Percentiles rank a stretch among this genome's conserved stretches.
Conservation (phyloP, 352 stramenopile genomes). For the Saprolegnia parasitica region DNA sequence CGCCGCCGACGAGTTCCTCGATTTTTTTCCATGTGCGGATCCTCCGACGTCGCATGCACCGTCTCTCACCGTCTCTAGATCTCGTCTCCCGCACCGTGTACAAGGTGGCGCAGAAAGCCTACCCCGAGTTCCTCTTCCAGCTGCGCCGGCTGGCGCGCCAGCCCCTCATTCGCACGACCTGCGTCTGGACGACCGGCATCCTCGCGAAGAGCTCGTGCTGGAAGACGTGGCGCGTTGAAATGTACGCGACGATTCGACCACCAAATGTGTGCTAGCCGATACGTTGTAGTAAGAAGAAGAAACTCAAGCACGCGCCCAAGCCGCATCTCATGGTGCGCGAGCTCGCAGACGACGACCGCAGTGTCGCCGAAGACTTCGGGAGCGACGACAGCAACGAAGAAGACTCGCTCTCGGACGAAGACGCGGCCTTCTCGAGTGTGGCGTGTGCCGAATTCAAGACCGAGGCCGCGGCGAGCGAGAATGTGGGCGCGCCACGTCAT, state of each 20-base stretch:
- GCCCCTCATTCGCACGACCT: slow-evolving; percentile 6
- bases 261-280: not conserved
- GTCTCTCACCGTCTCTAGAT: too few relatives aligned
- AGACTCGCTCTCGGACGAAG: slow-evolving; percentile 17
- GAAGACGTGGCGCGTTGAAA: slow-evolving; percentile 8
- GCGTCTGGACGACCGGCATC: slow-evolving; percentile 18
- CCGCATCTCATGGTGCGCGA: slow-evolving; percentile 12
- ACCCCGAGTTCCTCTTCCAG: slow-evolving; percentile 13
- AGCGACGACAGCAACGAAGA: slow-evolving; percentile 24
- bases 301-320: slow-evolving; percentile 13
- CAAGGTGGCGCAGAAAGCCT: slow-evolving; percentile 19
- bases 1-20: slow-evolving; percentile 25
- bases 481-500: not conserved
- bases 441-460: slow-evolving; percentile 1
- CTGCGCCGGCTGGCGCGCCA: not conserved
- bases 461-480: not conserved
- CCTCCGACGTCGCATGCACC: too few relatives aligned
- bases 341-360: slow-evolving; percentile 3
- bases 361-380: not conserved
- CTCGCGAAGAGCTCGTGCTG: not conserved
- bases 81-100: slow-evolving; percentile 22
- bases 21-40: slow-evolving; percentile 21
- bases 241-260: not conserved
- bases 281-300: slow-evolving; percentile 6
- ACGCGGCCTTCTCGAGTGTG: not conserved